phyloP scores from a whole-genome alignment of 345 rosid species.

The Aurinia saxatilis region DNA sequence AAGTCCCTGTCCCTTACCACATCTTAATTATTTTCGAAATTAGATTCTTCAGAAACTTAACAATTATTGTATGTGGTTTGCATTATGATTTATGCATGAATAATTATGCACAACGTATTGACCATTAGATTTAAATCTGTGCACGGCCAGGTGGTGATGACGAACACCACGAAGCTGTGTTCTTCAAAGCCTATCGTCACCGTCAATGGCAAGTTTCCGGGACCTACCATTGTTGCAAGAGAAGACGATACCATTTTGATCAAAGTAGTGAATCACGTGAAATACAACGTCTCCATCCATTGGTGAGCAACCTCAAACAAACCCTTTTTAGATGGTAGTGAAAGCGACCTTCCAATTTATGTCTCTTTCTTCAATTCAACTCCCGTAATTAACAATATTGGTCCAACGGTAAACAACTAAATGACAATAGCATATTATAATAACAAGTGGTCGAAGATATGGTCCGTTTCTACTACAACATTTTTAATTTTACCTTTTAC shows the following conservation, averaged over 20 bases:
- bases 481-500: no score
- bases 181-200: slow-evolving; percentile 77
- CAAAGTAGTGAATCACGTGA: slow-evolving; percentile 71
- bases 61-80: background rate
- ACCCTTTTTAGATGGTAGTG: background rate
- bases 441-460: no score
- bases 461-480: no score
- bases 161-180: slow-evolving; percentile 50
- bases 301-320: slow-evolving; percentile 46
- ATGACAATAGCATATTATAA: no score
- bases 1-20: background rate
- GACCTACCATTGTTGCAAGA: slow-evolving; percentile 77
- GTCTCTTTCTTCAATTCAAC: slow-evolving; percentile 47
- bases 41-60: background rate
- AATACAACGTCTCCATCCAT: slow-evolving; percentile 77
- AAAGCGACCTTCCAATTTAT: background rate
- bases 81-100: background rate
- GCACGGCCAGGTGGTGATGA: slow-evolving; percentile 53
- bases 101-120: background rate
- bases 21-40: background rate
- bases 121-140: slow-evolving; percentile 6
- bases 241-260: slow-evolving; percentile 76
- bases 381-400: background rate
- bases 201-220: slow-evolving; percentile 73
- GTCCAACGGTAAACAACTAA: no score